Percentiles rank a stretch among this genome's conserved stretches.
Conservation (phyloP, 2,329 filamentous ascomycete species). For the Clarireedia monteithiana region DNA sequence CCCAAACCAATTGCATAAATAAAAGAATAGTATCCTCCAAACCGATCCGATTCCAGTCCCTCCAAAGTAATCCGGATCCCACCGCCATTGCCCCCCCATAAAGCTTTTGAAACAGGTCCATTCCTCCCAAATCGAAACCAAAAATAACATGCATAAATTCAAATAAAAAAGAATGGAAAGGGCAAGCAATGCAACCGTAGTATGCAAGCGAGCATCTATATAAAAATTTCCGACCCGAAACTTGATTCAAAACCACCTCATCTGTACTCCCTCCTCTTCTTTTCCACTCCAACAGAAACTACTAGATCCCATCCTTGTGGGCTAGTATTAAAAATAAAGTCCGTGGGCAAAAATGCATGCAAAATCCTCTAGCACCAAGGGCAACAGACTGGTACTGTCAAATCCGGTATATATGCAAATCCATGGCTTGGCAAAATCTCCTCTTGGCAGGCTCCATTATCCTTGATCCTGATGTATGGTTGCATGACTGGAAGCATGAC, state of each 20-base stretch:
- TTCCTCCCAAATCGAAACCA: not conserved
- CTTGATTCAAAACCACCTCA: not conserved
- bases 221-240: not conserved
- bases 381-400: constrained; percentile 1
- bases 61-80: not conserved
- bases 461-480: not conserved
- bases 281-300: not conserved
- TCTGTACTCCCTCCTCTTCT: not conserved
- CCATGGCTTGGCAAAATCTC: not conserved
- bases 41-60: not conserved
- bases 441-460: not conserved
- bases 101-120: not conserved
- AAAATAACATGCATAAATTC: not conserved
- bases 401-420: not conserved
- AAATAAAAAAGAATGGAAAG: not conserved
- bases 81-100: not conserved
- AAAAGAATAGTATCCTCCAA: not conserved
- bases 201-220: not conserved
- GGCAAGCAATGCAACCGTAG: not conserved
- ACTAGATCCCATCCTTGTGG: not conserved
- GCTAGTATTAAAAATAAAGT: not conserved
- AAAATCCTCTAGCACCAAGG: not conserved
- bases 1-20: not conserved
- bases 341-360: not conserved
- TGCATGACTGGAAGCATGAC: constrained; percentile 12